A percentile compares a stretch with the other conserved stretches of the same genome.
Conservation (phyloP, 768 basidiomycete genomes). For the Aureoboletus auriporus region DNA sequence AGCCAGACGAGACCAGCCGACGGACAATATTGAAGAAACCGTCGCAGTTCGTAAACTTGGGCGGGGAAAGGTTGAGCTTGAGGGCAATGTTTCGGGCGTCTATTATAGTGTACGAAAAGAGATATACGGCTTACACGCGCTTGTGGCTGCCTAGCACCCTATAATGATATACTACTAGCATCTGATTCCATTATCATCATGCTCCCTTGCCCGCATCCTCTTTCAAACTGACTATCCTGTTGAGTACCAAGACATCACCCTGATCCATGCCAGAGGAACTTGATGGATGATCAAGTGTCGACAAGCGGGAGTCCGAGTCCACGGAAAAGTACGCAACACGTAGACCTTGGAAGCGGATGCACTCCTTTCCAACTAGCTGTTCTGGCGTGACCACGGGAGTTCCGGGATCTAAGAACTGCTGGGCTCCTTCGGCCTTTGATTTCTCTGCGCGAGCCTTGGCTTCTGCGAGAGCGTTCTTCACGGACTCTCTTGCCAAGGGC, state of each 20-base stretch:
- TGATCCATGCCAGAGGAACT: conserved; percentile 43
- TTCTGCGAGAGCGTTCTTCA: conserved; percentile 62
- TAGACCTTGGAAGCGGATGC: conserved; percentile 93
- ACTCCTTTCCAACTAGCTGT: conserved; percentile 86
- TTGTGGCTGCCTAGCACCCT: conserved; percentile 59
- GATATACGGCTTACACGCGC: conserved; percentile 88
- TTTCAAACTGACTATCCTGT: conserved; percentile 91
- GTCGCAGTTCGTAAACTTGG: conserved; percentile 89
- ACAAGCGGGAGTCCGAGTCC: conserved; percentile 78
- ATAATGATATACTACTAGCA: conserved; percentile 8
- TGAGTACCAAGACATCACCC: conserved; percentile 81
- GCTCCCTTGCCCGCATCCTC: conserved; percentile 80
- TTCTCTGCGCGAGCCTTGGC: conserved; percentile 59
- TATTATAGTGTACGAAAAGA: conserved; percentile 88
- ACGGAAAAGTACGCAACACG: conserved; percentile 93
- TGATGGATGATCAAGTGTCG: conserved; percentile 54
- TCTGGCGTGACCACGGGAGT: conserved; percentile 69
- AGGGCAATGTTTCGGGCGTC: conserved; percentile 83
- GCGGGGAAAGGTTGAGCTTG: conserved; percentile 81
- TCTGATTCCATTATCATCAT: conserved; percentile 5
- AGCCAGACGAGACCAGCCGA: conserved; percentile 39
- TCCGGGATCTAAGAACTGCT: conserved; percentile 37
- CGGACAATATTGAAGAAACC: conserved; percentile 53
- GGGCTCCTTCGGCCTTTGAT: conserved; percentile 44
- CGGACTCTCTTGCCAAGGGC: conserved; percentile 65